These are phyloP conservation scores for Epichloe coenophiala DNA, from an alignment of 2,329 filamentous ascomycete genomes.

Conservation along the genomic window DNA sequence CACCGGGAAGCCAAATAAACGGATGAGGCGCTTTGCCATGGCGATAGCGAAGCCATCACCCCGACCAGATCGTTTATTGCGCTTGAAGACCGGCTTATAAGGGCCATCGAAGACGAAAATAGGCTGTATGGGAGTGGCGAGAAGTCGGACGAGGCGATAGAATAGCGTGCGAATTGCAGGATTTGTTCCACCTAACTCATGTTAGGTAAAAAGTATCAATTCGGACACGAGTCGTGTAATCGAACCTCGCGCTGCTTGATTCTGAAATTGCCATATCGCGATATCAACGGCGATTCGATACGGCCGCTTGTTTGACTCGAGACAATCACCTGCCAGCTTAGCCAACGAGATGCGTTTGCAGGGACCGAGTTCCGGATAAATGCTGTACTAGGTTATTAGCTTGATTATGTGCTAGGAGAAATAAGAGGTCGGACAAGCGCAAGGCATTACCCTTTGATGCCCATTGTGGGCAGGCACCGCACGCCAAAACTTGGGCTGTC, in stretches of 20 bases:
- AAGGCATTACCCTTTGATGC: conserved; percentile 46
- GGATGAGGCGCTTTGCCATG: conserved; percentile 71
- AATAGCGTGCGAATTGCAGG: conserved; percentile 86
- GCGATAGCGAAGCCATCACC: conserved; percentile 56
- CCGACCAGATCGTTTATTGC: conserved; percentile 60
- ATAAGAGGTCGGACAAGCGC: accelerated
- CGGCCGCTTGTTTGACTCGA: conserved; percentile 56
- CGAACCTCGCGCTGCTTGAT: conserved; percentile 62
- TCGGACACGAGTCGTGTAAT: neutral
- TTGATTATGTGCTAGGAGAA: no score
- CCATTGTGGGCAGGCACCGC: conserved; percentile 29
- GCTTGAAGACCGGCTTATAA: conserved; percentile 74
- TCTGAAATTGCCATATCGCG: conserved; percentile 95
- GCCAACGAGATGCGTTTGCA: conserved; percentile 69
- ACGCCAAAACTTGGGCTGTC: neutral
- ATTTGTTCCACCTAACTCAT: conserved; percentile 57
- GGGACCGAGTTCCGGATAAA: conserved; percentile 79
- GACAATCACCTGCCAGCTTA: conserved; percentile 66
- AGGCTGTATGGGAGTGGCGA: conserved; percentile 67
- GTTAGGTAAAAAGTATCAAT: conserved; percentile 1
- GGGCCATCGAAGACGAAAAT: conserved; percentile 86
- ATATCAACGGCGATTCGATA: conserved; percentile 85
- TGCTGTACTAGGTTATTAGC: conserved; percentile 34
- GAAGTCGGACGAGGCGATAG: conserved; percentile 70
- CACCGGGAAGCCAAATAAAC: conserved; percentile 68